A percentile compares a stretch with the other conserved stretches of the same genome.
phyloP scores from a whole-genome alignment of 2,329 filamentous ascomycete genomes.

The Hypomyces perniciosus region DNA sequence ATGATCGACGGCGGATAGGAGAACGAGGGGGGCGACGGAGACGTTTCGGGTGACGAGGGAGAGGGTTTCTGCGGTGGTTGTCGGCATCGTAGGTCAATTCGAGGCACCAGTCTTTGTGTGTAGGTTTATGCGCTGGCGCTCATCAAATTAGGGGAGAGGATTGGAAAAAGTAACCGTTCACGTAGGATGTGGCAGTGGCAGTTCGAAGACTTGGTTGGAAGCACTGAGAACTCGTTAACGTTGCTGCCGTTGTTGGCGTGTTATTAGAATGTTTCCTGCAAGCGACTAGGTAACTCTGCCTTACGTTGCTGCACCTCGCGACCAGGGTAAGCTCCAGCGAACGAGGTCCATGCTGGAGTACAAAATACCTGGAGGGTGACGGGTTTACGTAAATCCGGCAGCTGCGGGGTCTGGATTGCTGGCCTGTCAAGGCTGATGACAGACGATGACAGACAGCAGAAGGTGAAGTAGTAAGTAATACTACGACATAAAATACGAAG shows the following conservation, averaged over 20 bases:
- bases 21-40: slow-evolving; percentile 93
- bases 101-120: neutral
- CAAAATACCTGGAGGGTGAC: neutral
- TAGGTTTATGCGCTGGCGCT: neutral
- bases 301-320: slow-evolving; percentile 1
- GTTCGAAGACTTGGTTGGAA: neutral
- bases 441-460: too few relatives aligned
- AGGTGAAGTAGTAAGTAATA: too few relatives aligned
- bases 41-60: slow-evolving; percentile 92
- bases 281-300: neutral
- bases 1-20: slow-evolving; percentile 96
- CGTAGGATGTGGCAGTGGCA: neutral
- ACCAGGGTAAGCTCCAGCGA: neutral
- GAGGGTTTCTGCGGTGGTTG: slow-evolving; percentile 93
- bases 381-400: neutral
- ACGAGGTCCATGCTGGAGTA: neutral
- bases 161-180: neutral
- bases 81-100: slow-evolving; percentile 63
- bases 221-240: neutral
- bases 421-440: too few relatives aligned
- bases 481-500: too few relatives aligned
- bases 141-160: slow-evolving; percentile 11
- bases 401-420: too few relatives aligned
- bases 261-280: neutral
- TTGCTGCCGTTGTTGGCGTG: neutral